A percentile compares a stretch with the other conserved stretches of the same genome.
phyloP scores from a whole-genome alignment of 31 red algal genomes.

The Odonthalia washingtoniensis region DNA sequence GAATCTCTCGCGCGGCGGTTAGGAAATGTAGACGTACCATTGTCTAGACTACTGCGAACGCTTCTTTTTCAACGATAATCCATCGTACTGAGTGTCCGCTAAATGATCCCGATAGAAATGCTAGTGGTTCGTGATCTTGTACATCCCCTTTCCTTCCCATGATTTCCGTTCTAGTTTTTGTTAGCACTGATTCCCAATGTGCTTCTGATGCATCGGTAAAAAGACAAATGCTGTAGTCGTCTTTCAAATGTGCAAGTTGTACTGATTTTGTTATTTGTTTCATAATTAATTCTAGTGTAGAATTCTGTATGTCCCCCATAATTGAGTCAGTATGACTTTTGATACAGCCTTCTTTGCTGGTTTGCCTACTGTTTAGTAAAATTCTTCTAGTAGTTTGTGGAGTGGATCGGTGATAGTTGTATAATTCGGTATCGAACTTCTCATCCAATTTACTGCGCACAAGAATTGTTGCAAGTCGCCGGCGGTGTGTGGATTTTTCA shows the following conservation, averaged over 20 bases:
- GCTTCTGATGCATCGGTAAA: constrained; percentile 30
- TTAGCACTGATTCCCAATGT: constrained; percentile 22
- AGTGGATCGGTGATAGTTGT: constrained; percentile 14
- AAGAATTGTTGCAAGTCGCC: too few relatives aligned
- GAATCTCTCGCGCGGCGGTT: not conserved
- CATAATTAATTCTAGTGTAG: constrained; percentile 1
- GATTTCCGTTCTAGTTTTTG: not conserved
- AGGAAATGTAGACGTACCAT: constrained; percentile 39
- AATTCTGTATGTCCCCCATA: constrained; percentile 24
- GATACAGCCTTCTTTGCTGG: not conserved
- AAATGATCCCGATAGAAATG: constrained; percentile 39
- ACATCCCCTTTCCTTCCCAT: not conserved
- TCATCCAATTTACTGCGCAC: constrained; percentile 48
- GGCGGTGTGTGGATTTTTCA: too few relatives aligned
- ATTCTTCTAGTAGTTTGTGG: constrained; percentile 25
- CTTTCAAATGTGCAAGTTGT: constrained; percentile 4
- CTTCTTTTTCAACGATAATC: constrained; percentile 47
- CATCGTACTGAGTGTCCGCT: not conserved
- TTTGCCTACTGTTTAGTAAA: constrained; percentile 28
- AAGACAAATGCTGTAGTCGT: not conserved
- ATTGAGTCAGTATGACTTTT: constrained; percentile 6
- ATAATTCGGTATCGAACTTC: not conserved
- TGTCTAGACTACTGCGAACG: constrained; percentile 42
- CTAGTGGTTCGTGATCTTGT: constrained; percentile 35
- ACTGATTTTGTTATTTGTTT: constrained; percentile 4